Conservation (phyloP, 305 asterid genomes). For the Solanum aculeatissimum region DNA sequence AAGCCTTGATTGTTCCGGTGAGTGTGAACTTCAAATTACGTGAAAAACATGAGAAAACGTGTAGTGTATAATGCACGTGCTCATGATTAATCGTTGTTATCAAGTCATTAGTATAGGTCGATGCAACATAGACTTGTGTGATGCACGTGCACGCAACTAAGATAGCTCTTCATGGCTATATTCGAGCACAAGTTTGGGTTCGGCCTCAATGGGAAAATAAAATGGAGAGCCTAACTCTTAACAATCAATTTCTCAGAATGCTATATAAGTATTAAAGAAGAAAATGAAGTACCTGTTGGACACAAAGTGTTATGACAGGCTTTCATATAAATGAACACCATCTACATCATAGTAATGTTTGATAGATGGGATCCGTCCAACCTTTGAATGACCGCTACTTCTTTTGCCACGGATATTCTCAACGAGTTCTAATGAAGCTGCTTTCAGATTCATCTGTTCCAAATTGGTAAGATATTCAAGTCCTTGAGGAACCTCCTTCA, state of each 20-base stretch:
- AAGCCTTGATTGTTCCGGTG: not conserved
- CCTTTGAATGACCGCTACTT: not conserved
- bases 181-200: not conserved
- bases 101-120: not conserved
- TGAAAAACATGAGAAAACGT: not conserved
- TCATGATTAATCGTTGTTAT: not conserved
- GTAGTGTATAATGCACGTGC: not conserved
- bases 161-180: not conserved
- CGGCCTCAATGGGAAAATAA: not conserved
- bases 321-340: not conserved
- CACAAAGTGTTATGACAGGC: not conserved
- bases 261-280: not conserved
- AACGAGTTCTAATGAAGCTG: slow-evolving; percentile 3
- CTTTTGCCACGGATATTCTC: not conserved
- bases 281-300: not conserved
- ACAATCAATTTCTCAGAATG: not conserved
- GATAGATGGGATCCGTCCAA: slow-evolving; percentile 5
- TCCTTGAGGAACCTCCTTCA: slow-evolving; percentile 13
- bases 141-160: not conserved
- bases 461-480: slow-evolving; percentile 5
- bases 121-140: not conserved
- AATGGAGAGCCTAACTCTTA: not conserved
- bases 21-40: not conserved
- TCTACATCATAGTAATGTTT: not conserved
- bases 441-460: slow-evolving; percentile 1